These are phyloP conservation scores for Ramalina intermedia DNA, from an alignment of 495 filamentous ascomycete genomes.

Conservation along the genomic window DNA sequence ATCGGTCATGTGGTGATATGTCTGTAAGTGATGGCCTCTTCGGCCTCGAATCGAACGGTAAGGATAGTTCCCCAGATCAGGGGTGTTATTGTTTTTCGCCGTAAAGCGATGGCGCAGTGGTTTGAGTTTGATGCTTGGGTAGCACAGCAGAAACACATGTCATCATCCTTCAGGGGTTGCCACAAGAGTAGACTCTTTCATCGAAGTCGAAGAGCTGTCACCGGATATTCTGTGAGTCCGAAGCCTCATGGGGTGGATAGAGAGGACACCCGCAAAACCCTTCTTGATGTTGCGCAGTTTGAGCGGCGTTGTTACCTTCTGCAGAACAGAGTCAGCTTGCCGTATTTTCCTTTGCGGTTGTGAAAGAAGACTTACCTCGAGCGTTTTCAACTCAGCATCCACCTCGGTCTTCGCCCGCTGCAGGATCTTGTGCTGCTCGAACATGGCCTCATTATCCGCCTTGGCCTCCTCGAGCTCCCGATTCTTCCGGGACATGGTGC, in stretches of 20 bases:
- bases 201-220: not conserved
- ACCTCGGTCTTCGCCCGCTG: not conserved
- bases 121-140: too few species aligned
- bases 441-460: not conserved
- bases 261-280: not conserved
- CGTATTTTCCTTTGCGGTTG: too few species aligned
- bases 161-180: too few species aligned
- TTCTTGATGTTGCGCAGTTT: not conserved
- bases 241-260: not conserved
- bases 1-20: too few species aligned
- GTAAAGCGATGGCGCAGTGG: too few species aligned
- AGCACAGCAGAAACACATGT: too few species aligned
- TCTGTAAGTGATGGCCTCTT: too few species aligned
- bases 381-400: not conserved
- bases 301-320: not conserved
- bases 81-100: not conserved
- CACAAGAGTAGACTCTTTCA: too few species aligned
- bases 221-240: not conserved
- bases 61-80: not conserved
- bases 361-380: slow-evolving; percentile 2
- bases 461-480: not conserved
- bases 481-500: not conserved
- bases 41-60: not conserved
- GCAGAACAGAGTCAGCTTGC: not conserved
- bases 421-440: not conserved